Evolutionary conservation across 2,329 filamentous ascomycete species (phyloP).

Genomic region (Didymellaceae sp.): DNA sequence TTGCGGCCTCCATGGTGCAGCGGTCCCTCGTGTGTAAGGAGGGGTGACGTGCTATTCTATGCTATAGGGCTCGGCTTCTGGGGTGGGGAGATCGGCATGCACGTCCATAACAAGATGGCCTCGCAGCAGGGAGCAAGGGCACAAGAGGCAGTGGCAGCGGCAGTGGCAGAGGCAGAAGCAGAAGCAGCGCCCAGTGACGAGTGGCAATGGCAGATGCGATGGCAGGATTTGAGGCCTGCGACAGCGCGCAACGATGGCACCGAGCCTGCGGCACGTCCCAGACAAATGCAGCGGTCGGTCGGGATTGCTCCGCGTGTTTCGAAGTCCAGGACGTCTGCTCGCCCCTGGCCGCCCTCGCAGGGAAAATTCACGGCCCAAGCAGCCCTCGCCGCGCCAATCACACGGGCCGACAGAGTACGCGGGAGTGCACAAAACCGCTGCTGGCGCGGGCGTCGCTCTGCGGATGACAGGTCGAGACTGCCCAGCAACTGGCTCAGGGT

Average conservation of each 20-base stretch:
- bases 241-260: conserved; percentile 8
- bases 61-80: conserved; percentile 17
- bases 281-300: conserved; percentile 8
- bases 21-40: conserved; percentile 11
- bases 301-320: conserved; percentile 3
- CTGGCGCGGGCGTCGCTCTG: conserved; percentile 17
- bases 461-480: conserved; percentile 16
- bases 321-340: conserved; percentile 7
- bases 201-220: too few relatives aligned
- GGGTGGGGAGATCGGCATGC: conserved; percentile 27
- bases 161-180: not conserved
- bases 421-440: conserved; percentile 16
- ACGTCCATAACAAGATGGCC: conserved; percentile 27
- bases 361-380: conserved; percentile 11
- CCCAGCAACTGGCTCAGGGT: conserved; percentile 3
- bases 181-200: too few relatives aligned
- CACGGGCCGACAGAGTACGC: conserved; percentile 4
- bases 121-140: not conserved
- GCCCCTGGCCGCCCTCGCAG: conserved; percentile 9
- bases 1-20: conserved; percentile 33
- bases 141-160: not conserved
- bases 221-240: conserved; percentile 9
- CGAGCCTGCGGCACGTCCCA: conserved; percentile 30
- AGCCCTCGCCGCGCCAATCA: conserved; percentile 23
- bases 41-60: conserved; percentile 13